Evolutionary conservation across 2,329 filamentous ascomycete species (phyloP).

Genomic region (Hypoxylon sp.): DNA sequence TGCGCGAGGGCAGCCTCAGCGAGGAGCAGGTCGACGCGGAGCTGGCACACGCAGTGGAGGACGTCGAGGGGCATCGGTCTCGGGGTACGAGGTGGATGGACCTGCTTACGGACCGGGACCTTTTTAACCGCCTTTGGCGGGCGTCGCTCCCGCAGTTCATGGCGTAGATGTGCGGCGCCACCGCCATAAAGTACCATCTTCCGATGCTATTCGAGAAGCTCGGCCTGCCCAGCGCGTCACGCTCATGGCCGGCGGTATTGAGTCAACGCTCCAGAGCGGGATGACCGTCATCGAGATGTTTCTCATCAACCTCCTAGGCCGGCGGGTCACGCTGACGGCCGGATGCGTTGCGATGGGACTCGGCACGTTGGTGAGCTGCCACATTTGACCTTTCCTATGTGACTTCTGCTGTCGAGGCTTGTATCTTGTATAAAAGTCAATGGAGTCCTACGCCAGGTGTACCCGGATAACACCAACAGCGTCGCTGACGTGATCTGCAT

Average conservation of each 20-base stretch:
- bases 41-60: constrained; percentile 60
- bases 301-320: constrained; percentile 65
- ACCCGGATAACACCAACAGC: constrained; percentile 62
- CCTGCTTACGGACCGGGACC: constrained; percentile 60
- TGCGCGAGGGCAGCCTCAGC: constrained; percentile 59
- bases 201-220: constrained; percentile 64
- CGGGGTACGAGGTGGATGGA: constrained; percentile 56
- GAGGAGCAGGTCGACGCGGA: constrained; percentile 56
- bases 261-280: constrained; percentile 68
- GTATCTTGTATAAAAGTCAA: constrained; percentile 68
- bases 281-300: constrained; percentile 68
- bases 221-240: constrained; percentile 61
- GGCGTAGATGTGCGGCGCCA: constrained; percentile 70
- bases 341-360: constrained; percentile 66
- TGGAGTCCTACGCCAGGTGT: constrained; percentile 62
- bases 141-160: constrained; percentile 69
- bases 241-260: constrained; percentile 66
- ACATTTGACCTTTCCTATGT: neutral
- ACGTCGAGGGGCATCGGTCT: constrained; percentile 55
- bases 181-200: constrained; percentile 68
- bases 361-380: constrained; percentile 60
- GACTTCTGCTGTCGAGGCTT: neutral
- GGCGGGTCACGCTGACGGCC: constrained; percentile 60
- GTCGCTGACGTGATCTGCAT: constrained; percentile 64
- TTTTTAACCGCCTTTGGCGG: constrained; percentile 67